Evolutionary conservation across 768 basidiomycete genomes (phyloP).

Genomic region (Psilocybe cyanescens): DNA sequence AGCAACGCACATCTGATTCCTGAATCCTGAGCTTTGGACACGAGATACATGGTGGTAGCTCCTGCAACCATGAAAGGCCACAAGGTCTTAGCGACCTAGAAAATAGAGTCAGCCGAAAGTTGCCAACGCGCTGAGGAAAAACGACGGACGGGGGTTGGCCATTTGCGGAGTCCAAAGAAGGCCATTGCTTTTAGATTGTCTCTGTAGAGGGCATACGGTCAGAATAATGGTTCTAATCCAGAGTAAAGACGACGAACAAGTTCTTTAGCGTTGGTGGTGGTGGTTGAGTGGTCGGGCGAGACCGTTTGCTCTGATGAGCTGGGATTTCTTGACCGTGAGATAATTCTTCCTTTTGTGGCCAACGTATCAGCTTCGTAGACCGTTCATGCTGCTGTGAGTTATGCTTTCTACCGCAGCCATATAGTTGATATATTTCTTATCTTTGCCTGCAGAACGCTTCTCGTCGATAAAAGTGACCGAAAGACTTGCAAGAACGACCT

Average conservation of each 20-base stretch:
- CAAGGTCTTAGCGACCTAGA: conserved; percentile 70
- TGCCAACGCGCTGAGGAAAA: conserved; percentile 9
- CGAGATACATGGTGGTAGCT: conserved; percentile 65
- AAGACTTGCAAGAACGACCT: no score
- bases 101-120: background rate
- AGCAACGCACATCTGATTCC: conserved; percentile 69
- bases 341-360: conserved; percentile 23
- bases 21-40: conserved; percentile 68
- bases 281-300: conserved; percentile 40
- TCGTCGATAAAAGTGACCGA: no score
- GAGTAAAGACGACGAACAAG: conserved; percentile 11
- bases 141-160: conserved; percentile 73
- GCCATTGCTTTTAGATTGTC: conserved; percentile 49
- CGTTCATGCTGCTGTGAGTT: background rate
- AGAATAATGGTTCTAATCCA: background rate
- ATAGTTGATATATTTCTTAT: background rate
- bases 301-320: conserved; percentile 39
- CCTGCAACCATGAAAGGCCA: conserved; percentile 82
- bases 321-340: conserved; percentile 34
- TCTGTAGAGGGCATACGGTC: background rate
- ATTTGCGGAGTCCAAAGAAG: conserved; percentile 82
- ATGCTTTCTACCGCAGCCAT: background rate
- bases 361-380: background rate
- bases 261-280: conserved; percentile 23
- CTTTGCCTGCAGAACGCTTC: background rate